Percentiles rank a stretch among this genome's conserved stretches.
Evolutionary conservation across 2,329 filamentous ascomycete species (phyloP).

Genomic region (Penicillium sclerotigenum): DNA sequence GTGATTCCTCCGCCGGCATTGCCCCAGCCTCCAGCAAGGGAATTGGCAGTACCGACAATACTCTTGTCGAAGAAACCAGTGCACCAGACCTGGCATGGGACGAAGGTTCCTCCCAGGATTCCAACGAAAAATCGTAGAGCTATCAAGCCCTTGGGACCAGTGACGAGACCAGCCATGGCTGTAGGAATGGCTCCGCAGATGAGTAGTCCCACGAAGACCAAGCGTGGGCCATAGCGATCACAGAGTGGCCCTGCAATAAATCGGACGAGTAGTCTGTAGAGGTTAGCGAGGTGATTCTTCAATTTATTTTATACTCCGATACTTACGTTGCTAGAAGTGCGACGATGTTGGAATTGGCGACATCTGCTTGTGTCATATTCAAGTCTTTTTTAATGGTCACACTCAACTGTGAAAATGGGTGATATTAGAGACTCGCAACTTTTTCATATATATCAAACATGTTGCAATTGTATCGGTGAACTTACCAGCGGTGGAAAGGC

Average conservation of each 20-base stretch:
- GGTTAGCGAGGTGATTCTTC: neutral
- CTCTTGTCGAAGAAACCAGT: conserved; percentile 94
- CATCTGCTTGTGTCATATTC: conserved; percentile 63
- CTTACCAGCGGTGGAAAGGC: conserved; percentile 80
- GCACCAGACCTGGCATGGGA: conserved; percentile 79
- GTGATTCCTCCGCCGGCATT: conserved; percentile 88
- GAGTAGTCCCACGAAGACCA: conserved; percentile 75
- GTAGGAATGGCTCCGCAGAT: conserved; percentile 76
- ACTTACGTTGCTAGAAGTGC: conserved; percentile 67
- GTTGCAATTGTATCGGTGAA: conserved; percentile 10
- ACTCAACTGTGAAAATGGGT: conserved; percentile 49
- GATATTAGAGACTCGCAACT: conserved; percentile 17
- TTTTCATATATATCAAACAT: neutral
- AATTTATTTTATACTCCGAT: neutral
- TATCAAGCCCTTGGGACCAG: conserved; percentile 55
- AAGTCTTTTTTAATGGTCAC: conserved; percentile 79
- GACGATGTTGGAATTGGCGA: conserved; percentile 88
- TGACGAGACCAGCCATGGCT: conserved; percentile 74
- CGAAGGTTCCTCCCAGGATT: conserved; percentile 45
- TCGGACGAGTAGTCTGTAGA: conserved; percentile 65
- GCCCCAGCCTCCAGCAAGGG: conserved; percentile 77
- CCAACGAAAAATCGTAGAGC: conserved; percentile 46
- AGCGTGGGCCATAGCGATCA: conserved; percentile 76
- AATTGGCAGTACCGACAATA: conserved; percentile 83
- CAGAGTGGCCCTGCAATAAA: conserved; percentile 78